A percentile compares a stretch with the other conserved stretches of the same genome.
Conservation (phyloP, 1,284 basidiomycete genomes). For the Psilocybe mexicana region DNA sequence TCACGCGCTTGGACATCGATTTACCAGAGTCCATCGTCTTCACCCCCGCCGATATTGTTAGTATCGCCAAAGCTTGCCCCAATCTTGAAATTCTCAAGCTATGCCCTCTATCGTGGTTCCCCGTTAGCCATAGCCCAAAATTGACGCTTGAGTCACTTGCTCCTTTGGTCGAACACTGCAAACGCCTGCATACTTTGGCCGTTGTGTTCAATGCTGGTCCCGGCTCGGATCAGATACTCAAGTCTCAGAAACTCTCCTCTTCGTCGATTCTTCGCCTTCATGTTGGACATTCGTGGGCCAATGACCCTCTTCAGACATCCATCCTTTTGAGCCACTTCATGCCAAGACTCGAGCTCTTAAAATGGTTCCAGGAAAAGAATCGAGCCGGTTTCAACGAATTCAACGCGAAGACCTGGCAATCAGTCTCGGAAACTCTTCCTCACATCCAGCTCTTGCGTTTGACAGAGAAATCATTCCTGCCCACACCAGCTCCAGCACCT, state of each 20-base stretch:
- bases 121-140: conserved; percentile 48
- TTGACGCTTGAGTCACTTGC: conserved; percentile 61
- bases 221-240: conserved; percentile 46
- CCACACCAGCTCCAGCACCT: conserved; percentile 27
- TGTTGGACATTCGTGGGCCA: conserved; percentile 71
- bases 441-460: conserved; percentile 65
- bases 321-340: conserved; percentile 74
- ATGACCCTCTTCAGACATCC: conserved; percentile 63
- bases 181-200: conserved; percentile 59
- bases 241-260: conserved; percentile 52
- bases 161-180: conserved; percentile 57
- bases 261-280: conserved; percentile 65
- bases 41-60: conserved; percentile 55
- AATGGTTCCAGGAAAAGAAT: conserved; percentile 75
- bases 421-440: conserved; percentile 64
- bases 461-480: conserved; percentile 51
- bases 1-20: conserved; percentile 67
- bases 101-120: conserved; percentile 67
- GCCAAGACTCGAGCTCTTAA: conserved; percentile 65
- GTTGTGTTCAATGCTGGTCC: conserved; percentile 62
- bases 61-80: conserved; percentile 60
- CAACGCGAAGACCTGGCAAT: conserved; percentile 68
- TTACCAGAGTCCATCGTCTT: conserved; percentile 73
- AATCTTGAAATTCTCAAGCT: conserved; percentile 64
- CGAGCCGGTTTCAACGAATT: conserved; percentile 66